These are phyloP conservation scores for Hordeum pubiflorum DNA, from an alignment of 202 grass and related monocot genomes.

Conservation along the genomic window DNA sequence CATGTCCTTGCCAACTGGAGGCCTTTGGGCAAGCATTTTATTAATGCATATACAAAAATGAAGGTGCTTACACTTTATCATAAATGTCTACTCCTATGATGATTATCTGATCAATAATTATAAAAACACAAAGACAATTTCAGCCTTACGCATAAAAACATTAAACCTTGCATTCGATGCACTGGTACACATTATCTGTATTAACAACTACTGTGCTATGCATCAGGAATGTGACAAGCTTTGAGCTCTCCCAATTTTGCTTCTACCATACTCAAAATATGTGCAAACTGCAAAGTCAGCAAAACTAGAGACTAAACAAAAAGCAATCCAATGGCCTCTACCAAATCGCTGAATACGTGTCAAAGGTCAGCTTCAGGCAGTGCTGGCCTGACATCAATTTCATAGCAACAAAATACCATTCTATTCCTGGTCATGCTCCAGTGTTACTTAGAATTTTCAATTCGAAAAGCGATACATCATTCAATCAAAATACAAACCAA, in stretches of 20 bases:
- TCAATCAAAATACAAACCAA: neutral
- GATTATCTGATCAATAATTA: neutral
- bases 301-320: neutral
- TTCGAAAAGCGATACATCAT: neutral
- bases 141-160: neutral
- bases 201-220: neutral
- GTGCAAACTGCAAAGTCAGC: neutral
- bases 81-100: neutral
- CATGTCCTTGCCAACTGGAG: neutral
- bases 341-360: neutral
- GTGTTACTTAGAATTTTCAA: neutral
- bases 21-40: conserved; percentile 1
- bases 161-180: neutral
- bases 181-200: neutral
- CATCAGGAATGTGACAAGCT: neutral
- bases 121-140: neutral
- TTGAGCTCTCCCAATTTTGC: neutral
- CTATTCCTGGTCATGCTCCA: neutral
- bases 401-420: neutral
- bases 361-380: neutral
- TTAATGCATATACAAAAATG: neutral
- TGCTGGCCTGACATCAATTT: neutral
- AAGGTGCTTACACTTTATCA: neutral
- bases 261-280: neutral
- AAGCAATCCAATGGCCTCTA: neutral